Percentiles rank a stretch among this genome's conserved stretches.
Evolutionary conservation across 108 stramenopile species (phyloP).

Genomic region (Poteriospumella lacustris): DNA sequence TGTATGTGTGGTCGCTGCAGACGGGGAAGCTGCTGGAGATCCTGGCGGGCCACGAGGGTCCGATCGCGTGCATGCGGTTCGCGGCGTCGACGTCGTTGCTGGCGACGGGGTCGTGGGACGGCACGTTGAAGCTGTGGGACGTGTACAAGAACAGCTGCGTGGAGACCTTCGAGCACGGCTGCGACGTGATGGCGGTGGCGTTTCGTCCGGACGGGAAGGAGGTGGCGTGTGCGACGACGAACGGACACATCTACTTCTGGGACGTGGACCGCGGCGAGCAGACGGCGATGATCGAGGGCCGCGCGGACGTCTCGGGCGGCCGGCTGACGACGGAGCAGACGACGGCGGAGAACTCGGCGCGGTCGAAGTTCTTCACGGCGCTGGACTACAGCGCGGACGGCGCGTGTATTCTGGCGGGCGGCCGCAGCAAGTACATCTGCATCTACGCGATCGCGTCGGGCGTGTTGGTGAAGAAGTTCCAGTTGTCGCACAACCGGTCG

Average conservation of each 20-base stretch:
- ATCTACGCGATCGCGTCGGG: conserved; percentile 86
- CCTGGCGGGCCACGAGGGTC: conserved; percentile 87
- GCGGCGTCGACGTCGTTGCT: conserved; percentile 60
- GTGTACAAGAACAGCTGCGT: conserved; percentile 76
- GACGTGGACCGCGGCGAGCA: conserved; percentile 73
- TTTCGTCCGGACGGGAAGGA: conserved; percentile 91
- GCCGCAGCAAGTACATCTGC: conserved; percentile 94
- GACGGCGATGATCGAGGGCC: conserved; percentile 75
- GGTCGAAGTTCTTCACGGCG: conserved; percentile 85
- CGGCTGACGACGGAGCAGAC: conserved; percentile 54
- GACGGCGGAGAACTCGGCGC: conserved; percentile 77
- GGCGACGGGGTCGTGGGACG: conserved; percentile 93
- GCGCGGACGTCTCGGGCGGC: conserved; percentile 78
- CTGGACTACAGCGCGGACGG: conserved; percentile 96
- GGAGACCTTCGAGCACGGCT: conserved; percentile 80
- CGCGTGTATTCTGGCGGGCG: conserved; percentile 84
- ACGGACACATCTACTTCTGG: conserved; percentile 87
- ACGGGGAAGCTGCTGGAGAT: conserved; percentile 86
- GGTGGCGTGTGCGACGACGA: conserved; percentile 80
- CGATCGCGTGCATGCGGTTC: conserved; percentile 72
- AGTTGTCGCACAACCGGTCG: conserved; percentile 80
- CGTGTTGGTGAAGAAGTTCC: conserved; percentile 93
- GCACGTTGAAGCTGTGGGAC: conserved; percentile 93
- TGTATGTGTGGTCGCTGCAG: conserved; percentile 90
- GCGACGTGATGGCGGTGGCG: conserved; percentile 87